Base-by-base conservation (phyloP, 176 grass and related monocot species). In the Aegilops bicornis region DNA sequence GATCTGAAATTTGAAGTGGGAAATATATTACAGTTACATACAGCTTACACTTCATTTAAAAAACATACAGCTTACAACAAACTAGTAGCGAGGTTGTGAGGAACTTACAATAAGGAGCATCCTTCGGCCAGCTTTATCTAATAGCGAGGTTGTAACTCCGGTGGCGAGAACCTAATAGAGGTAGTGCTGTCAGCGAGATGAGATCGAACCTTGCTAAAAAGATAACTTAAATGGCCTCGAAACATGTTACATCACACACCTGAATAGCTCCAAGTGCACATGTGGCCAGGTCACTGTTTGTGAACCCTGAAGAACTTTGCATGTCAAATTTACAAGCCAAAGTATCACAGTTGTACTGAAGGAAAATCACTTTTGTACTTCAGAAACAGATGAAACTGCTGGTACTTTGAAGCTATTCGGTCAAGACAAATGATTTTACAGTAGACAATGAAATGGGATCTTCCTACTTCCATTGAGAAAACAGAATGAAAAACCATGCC, bases 101-200 rank as follows among this genome's bases (percentile, higher is more conserved):
- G 48, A 86, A 45, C 27, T 94, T 90, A 98, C 96, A 87, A 95
- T 98, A 82, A 98, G 96, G 70, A 98, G 93, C 86, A 96, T 92
- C 79, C 93, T 80, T 73, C 96, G 88, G 3, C 97, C 97, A 85
- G 97, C 97, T 98, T 86, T 94, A 84, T 98, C 94, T 65, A 96
- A 86, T 36, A 96, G 91, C 73, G 87, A 91, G 20, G 97, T 96
- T 81, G 97, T 98, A 87, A 98, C 43, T 81, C 90, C 92, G 73
- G 97, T 96, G 33, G 97, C 97, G 62, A 98, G 78, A 79, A 98
- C 97, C 93, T 96, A 89, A 58, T 87, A 90, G 84, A 68, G 83
- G 14, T 8, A 66, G 69, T 40, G 19, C 4, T 35, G 15, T 74
- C 12, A 89, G 22, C n/a, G 1, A 84, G 35, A 60, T 2, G 2